These are phyloP conservation scores for Aspergillus cavernicola DNA, from an alignment of 495 filamentous ascomycete species.

Conservation along the genomic window DNA sequence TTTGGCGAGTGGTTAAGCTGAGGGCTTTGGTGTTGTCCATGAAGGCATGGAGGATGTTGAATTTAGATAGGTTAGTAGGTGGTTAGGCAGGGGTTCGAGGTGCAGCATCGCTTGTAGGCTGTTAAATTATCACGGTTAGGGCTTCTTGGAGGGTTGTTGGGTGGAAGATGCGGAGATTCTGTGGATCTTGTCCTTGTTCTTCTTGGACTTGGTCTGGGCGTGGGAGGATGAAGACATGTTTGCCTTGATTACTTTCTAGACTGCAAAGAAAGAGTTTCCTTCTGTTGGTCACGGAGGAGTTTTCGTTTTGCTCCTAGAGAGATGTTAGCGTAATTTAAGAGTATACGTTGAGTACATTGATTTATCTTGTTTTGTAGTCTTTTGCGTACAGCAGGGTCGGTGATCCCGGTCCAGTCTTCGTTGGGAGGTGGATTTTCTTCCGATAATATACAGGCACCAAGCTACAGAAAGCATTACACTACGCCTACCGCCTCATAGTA, in stretches of 20 bases:
- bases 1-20: background rate
- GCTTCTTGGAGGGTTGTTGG: background rate
- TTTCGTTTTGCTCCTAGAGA: background rate
- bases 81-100: slow-evolving; percentile 10
- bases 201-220: background rate
- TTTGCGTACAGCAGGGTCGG: slow-evolving; percentile 10
- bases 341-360: slow-evolving; percentile 14
- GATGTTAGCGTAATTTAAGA: no score
- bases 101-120: slow-evolving; percentile 10
- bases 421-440: no score
- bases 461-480: no score
- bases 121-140: background rate
- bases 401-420: slow-evolving; percentile 17
- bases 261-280: background rate
- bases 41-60: slow-evolving; percentile 13
- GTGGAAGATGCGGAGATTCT: background rate
- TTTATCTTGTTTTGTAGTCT: slow-evolving; percentile 16
- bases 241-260: background rate
- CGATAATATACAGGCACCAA: no score
- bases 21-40: slow-evolving; percentile 6
- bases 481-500: no score
- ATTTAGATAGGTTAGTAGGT: slow-evolving; percentile 13
- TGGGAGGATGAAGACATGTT: background rate
- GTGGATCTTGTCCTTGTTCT: background rate
- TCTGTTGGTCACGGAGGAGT: background rate